A percentile compares a stretch with the other conserved stretches of the same genome.
These are phyloP conservation scores for Trametes meyenii DNA, from an alignment of 768 basidiomycete species.

Conservation along the genomic window DNA sequence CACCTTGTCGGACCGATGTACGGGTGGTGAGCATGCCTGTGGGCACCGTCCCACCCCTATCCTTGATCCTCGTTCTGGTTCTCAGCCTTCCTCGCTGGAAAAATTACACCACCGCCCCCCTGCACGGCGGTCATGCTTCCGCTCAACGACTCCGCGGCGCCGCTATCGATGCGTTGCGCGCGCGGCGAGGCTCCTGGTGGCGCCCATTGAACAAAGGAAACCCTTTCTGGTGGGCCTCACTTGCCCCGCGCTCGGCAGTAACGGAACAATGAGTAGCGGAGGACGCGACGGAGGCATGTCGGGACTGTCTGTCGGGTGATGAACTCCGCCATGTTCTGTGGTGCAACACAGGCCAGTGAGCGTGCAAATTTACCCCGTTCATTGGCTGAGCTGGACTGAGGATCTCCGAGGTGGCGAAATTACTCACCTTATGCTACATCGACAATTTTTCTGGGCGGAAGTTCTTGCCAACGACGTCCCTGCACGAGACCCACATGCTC, in stretches of 20 bases:
- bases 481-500: no score
- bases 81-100: not conserved
- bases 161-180: constrained; percentile 11
- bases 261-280: constrained; percentile 2
- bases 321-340: not conserved
- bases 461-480: no score
- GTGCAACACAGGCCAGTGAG: no score
- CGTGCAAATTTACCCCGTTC: no score
- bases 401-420: no score
- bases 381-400: no score
- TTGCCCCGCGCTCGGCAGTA: not conserved
- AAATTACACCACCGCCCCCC: not conserved
- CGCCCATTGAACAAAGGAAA: not conserved
- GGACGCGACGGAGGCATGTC: not conserved
- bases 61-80: not conserved
- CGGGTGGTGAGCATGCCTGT: not conserved
- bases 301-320: not conserved
- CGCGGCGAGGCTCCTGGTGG: not conserved
- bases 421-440: no score
- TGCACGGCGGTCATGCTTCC: constrained; percentile 5
- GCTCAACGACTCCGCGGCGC: constrained; percentile 4
- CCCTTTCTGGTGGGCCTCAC: not conserved
- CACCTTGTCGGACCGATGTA: constrained; percentile 5
- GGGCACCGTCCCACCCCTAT: not conserved
- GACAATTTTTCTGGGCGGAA: no score